Base-by-base conservation (phyloP, 208 protist genomes). In the Trypanosoma rangeli region DNA sequence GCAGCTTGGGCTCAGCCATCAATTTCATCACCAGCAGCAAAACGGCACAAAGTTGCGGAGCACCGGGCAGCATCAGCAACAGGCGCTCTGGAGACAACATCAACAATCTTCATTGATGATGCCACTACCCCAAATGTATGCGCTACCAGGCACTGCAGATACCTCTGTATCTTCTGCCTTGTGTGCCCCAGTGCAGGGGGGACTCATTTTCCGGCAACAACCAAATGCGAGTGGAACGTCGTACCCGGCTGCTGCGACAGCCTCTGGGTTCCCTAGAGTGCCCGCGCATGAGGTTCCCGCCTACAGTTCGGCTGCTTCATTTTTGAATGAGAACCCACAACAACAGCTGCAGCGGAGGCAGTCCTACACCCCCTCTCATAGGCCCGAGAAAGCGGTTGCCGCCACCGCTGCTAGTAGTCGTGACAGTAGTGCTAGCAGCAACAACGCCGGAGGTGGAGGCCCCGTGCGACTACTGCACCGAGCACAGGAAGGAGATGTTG, bases 11-110 rank as follows among this genome's bases (percentile, higher is more conserved):
- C 60, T 33, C 24, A 39, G 42, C 24, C 16, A 39, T 3, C 60
- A 52, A 24, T 37, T 53, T 26, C 8, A 55, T 55, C 48, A 78
- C 31, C 28, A 74, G 22, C 37, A 74, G 20, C 52, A 78, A 42
- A 56, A 64, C 64, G n/a, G 42, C 37, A 49, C 33, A 24, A 70
- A 33, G 24, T 31, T 57, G 13, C 46, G 55, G 0, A 56, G 33
- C 13, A 28, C 20, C 31, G 66, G 37, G 55, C 74, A 79, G 3
- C 73, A 76, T 31, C 56, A 64, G 1, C 74, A 79, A 35, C 66
- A 68, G 44, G 13, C 24, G 20, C 42, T 48, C 37, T 72, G 64
- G 75, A 8, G 67, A 64, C 61, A 68, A 1, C 61, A 68, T 42
- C 61, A 50, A 20, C 31, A 24, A 18, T 9, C 61, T 20, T 10